phyloP scores from a whole-genome alignment of 495 filamentous ascomycete species.

The Pseudomonodictys pantanalensis region DNA sequence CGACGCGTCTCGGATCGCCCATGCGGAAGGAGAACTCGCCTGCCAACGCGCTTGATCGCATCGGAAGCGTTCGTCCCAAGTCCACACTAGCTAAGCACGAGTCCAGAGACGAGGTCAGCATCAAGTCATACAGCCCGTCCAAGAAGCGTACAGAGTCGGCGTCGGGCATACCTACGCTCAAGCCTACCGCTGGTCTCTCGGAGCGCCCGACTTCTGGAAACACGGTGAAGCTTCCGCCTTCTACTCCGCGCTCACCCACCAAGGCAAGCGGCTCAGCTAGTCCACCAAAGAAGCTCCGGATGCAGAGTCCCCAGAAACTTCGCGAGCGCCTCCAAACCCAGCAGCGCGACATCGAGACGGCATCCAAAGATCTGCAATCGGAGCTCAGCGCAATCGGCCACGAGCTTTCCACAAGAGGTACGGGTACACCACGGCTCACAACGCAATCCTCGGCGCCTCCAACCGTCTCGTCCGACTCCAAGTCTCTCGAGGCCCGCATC shows the following conservation, averaged over 20 bases:
- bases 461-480: conserved; percentile 34
- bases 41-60: conserved; percentile 28
- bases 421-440: conserved; percentile 40
- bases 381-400: conserved; percentile 80
- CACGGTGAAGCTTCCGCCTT: conserved; percentile 31
- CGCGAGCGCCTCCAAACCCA: conserved; percentile 84
- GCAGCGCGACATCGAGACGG: conserved; percentile 66
- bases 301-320: conserved; percentile 90
- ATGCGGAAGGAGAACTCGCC: conserved; percentile 43
- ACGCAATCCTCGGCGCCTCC: conserved; percentile 24
- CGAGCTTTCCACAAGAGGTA: conserved; percentile 67
- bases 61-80: conserved; percentile 12
- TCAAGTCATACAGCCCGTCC: conserved; percentile 47
- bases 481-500: conserved; percentile 56
- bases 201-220: conserved; percentile 51
- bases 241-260: conserved; percentile 19
- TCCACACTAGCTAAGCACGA: background rate
- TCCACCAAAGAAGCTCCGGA: conserved; percentile 58
- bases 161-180: conserved; percentile 52
- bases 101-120: conserved; percentile 27
- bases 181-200: conserved; percentile 44
- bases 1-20: conserved; percentile 34
- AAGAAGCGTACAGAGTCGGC: conserved; percentile 50
- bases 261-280: conserved; percentile 6
- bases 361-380: conserved; percentile 63